These are phyloP conservation scores for Septoria linicola DNA, from an alignment of 2,329 filamentous ascomycete species.

Conservation along the genomic window DNA sequence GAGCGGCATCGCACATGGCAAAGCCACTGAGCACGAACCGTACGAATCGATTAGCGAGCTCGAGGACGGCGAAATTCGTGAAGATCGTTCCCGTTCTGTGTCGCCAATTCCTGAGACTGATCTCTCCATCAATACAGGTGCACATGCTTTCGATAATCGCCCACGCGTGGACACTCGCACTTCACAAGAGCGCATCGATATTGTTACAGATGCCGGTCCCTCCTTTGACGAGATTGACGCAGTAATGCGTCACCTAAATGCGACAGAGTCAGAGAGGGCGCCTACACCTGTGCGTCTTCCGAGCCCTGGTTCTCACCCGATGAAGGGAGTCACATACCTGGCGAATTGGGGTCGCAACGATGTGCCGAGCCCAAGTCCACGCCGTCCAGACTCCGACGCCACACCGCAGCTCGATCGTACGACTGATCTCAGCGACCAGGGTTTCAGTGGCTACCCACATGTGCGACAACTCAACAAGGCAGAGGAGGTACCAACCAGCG, in stretches of 20 bases:
- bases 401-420: constrained; percentile 17
- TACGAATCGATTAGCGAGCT: constrained; percentile 34
- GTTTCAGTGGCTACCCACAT: constrained; percentile 32
- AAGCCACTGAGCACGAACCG: constrained; percentile 16
- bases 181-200: constrained; percentile 23
- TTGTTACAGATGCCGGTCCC: constrained; percentile 37
- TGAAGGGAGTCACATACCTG: constrained; percentile 35
- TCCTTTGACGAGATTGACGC: constrained; percentile 86
- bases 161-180: constrained; percentile 4
- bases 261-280: constrained; percentile 62
- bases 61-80: constrained; percentile 37
- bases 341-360: constrained; percentile 56
- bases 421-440: constrained; percentile 44
- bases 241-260: constrained; percentile 82
- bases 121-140: constrained; percentile 8
- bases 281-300: constrained; percentile 36
- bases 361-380: constrained; percentile 70
- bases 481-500: constrained; percentile 69
- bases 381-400: constrained; percentile 18
- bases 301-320: constrained; percentile 30
- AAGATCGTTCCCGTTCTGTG: constrained; percentile 23
- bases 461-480: constrained; percentile 64
- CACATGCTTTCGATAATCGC: constrained; percentile 7
- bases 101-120: constrained; percentile 19
- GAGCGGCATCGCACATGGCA: neutral